Base-by-base conservation (phyloP, 2,329 filamentous ascomycete species). In the Neonectria neomacrospora region DNA sequence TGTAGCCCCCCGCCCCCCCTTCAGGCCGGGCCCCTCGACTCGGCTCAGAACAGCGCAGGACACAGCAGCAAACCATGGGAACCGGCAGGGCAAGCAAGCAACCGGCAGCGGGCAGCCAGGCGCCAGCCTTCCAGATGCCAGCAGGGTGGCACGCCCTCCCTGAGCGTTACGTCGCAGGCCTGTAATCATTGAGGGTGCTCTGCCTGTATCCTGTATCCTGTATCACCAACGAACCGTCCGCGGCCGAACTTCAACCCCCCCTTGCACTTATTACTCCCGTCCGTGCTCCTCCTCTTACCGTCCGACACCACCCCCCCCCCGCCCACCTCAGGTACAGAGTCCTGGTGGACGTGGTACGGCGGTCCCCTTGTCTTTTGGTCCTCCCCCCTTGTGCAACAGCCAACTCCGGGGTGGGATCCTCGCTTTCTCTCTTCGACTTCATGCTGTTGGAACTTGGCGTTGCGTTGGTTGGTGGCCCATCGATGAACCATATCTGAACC, bases 341-440 rank as follows among this genome's bases (percentile, higher is more conserved):
- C n/a, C 37, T 41, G 16, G 37, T 28, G 42, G 26, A 44, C 54
- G 55, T 58, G 50, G 47, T 58, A 53, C 37, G 37, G 47, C 52
- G 5, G 23, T 3, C 8, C 28, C 28, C 32, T 51, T 39, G 44
- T 41, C 53, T 26, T 45, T 26, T 20, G 18, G 28, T 58, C 51
- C 55, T 47, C 26, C n/a, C 56, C 56, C 56, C 56, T 58, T 62
- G 59, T 26, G 54, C 22, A 55, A 55, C 39, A 51, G 44, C 54
- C 37, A 37, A 37, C 37, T 41, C 34, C 16, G 55, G 56, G 52
- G 57, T 61, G 57, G 56, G 56, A 64, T 64, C 61, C 54, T 61
- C 52, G 61, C 23, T 56, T 61, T 44, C 26, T 44, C 26, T 60
- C 34, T n/a, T n/a, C 44, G 61, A 57, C 30, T 22, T 53, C 41